Evolutionary conservation across 2,329 filamentous ascomycete species (phyloP).

Genomic region (Arachnomyces sp.): DNA sequence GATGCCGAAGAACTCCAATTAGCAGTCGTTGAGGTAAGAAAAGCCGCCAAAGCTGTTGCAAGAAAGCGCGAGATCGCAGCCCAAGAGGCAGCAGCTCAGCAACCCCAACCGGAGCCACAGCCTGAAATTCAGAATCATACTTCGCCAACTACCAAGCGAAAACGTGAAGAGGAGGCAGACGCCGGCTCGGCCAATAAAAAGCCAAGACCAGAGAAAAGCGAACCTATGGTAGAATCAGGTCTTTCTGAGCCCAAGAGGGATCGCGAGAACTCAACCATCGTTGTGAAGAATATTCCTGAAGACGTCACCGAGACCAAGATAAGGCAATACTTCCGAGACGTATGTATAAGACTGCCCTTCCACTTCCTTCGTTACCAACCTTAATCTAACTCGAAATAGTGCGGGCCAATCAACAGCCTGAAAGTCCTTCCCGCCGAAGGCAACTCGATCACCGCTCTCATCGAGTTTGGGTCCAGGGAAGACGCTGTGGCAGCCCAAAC

Average conservation of each 20-base stretch:
- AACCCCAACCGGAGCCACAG: constrained; percentile 14
- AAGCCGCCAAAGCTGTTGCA: constrained; percentile 55
- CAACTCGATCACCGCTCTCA: constrained; percentile 61
- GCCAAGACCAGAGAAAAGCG: constrained; percentile 43
- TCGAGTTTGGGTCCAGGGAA: constrained; percentile 77
- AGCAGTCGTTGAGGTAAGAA: constrained; percentile 66
- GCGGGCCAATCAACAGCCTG: constrained; percentile 74
- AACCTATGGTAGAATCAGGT: constrained; percentile 20
- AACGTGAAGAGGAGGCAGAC: constrained; percentile 56
- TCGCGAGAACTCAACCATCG: constrained; percentile 79
- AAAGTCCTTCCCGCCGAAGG: constrained; percentile 57
- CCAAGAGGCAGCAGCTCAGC: constrained; percentile 46
- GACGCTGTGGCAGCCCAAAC: constrained; percentile 76
- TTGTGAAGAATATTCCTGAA: constrained; percentile 68
- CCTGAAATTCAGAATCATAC: constrained; percentile 18
- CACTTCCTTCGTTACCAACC: constrained; percentile 1
- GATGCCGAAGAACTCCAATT: constrained; percentile 65
- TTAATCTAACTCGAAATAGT: constrained; percentile 28
- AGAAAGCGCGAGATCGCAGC: constrained; percentile 61
- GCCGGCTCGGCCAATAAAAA: constrained; percentile 59
- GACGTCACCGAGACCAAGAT: constrained; percentile 65
- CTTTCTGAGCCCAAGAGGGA: constrained; percentile 59
- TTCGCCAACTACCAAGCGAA: constrained; percentile 54
- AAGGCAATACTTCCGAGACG: constrained; percentile 80
- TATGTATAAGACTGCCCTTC: constrained; percentile 22